Conservation (phyloP, 2,329 filamentous ascomycete species). For the Colletotrichum abscissum region DNA sequence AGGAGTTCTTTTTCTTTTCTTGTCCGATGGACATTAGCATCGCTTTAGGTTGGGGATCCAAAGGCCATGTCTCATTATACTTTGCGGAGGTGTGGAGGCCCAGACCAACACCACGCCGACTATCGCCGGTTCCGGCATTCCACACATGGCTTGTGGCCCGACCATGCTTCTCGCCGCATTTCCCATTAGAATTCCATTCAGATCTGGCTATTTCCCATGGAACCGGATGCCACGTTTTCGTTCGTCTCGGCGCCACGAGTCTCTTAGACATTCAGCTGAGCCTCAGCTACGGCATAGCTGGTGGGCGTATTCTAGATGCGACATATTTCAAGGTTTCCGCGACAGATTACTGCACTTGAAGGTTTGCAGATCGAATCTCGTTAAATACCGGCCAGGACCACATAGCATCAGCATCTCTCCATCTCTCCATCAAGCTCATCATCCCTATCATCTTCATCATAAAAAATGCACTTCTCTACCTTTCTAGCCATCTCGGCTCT, state of each 20-base stretch:
- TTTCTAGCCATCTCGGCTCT: background rate
- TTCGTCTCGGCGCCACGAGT: background rate
- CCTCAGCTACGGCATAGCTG: background rate
- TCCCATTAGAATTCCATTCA: background rate
- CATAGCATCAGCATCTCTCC: rapidly evolving
- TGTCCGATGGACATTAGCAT: background rate
- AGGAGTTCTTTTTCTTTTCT: background rate
- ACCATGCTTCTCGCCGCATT: background rate
- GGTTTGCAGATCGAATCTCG: background rate
- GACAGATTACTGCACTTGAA: too few species aligned
- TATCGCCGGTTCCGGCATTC: background rate
- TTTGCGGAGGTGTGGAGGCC: background rate
- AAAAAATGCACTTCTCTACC: background rate
- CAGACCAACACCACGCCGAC: background rate
- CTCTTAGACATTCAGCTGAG: background rate
- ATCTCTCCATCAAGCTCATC: background rate
- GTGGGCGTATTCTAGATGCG: background rate
- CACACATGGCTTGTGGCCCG: background rate
- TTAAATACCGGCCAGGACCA: background rate
- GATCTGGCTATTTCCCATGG: background rate
- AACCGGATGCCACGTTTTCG: background rate
- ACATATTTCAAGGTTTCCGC: background rate
- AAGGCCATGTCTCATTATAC: background rate
- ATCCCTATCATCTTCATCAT: background rate
- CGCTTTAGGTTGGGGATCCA: background rate